A percentile compares a stretch with the other conserved stretches of the same genome.
These are phyloP conservation scores for Chrysosporium keratinophilum DNA, from an alignment of 2,329 filamentous ascomycete genomes.

Conservation along the genomic window DNA sequence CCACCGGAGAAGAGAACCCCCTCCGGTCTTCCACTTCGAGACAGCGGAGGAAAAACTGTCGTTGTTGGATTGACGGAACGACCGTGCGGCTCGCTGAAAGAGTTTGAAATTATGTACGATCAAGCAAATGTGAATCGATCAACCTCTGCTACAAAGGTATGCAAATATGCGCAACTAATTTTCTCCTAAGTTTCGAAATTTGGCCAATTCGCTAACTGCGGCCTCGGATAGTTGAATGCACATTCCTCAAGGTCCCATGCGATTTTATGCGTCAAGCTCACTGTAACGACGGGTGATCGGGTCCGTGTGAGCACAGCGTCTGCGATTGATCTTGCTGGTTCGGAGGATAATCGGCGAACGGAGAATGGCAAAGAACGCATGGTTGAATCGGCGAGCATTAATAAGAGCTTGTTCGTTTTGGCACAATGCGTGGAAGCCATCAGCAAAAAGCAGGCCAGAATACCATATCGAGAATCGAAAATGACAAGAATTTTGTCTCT, in stretches of 20 bases:
- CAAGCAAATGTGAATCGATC: constrained; percentile 85
- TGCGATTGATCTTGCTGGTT: constrained; percentile 89
- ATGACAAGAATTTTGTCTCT: constrained; percentile 91
- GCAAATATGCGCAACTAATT: background rate
- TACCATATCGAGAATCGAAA: constrained; percentile 90
- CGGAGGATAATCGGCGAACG: constrained; percentile 87
- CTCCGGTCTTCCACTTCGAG: constrained; percentile 68
- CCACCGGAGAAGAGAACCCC: constrained; percentile 75
- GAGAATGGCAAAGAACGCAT: constrained; percentile 88
- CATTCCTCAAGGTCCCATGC: constrained; percentile 85
- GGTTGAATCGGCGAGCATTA: constrained; percentile 93
- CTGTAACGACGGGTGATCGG: constrained; percentile 59
- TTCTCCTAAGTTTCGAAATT: constrained; percentile 5
- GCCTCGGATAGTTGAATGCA: constrained; percentile 56
- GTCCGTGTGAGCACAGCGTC: constrained; percentile 72
- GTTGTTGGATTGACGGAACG: constrained; percentile 79
- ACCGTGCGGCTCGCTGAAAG: constrained; percentile 71
- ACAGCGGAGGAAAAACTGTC: constrained; percentile 76
- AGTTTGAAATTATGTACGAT: constrained; percentile 83
- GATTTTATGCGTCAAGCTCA: constrained; percentile 80
- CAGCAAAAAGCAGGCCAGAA: constrained; percentile 59
- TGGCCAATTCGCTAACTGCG: constrained; percentile 4
- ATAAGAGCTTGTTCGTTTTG: constrained; percentile 90
- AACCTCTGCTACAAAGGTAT: constrained; percentile 71
- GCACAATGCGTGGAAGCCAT: constrained; percentile 96